phyloP scores from a whole-genome alignment of 106 monocot species.

The Iris macrosiphon region DNA sequence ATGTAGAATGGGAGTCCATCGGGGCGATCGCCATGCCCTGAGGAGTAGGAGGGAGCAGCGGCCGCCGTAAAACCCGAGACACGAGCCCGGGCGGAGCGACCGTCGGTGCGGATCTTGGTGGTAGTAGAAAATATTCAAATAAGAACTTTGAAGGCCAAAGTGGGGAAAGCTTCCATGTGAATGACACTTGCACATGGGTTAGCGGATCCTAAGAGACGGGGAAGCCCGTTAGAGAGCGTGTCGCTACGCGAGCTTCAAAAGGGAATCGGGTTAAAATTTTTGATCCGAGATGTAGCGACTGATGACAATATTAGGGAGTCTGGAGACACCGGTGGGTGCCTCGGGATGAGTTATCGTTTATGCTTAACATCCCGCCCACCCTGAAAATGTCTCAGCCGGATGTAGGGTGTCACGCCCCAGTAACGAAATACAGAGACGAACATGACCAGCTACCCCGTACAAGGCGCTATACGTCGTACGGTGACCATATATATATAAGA shows the following conservation, averaged over 20 bases:
- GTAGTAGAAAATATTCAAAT: constrained; percentile 54
- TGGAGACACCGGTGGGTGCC: constrained; percentile 3
- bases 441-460: too few species aligned
- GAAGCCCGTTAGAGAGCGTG: constrained; percentile 15
- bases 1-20: too few species aligned
- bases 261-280: too few species aligned
- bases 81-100: constrained; percentile 21
- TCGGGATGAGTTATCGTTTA: constrained; percentile 19
- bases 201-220: constrained; percentile 24
- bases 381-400: constrained; percentile 2
- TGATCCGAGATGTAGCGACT: constrained; percentile 10
- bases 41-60: constrained; percentile 17
- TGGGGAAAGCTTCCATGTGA: constrained; percentile 24
- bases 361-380: constrained; percentile 1
- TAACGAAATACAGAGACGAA: too few species aligned
- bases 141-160: constrained; percentile 29
- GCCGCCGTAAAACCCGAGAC: constrained; percentile 17
- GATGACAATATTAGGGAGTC: constrained; percentile 1
- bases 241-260: constrained; percentile 2
- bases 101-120: constrained; percentile 36
- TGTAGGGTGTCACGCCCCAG: constrained; percentile 8
- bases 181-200: constrained; percentile 22
- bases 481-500: too few species aligned
- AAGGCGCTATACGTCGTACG: too few species aligned
- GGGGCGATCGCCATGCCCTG: constrained; percentile 6